Evolutionary conservation across 2,329 filamentous ascomycete species (phyloP).

Genomic region (Alternaria brassicae): DNA sequence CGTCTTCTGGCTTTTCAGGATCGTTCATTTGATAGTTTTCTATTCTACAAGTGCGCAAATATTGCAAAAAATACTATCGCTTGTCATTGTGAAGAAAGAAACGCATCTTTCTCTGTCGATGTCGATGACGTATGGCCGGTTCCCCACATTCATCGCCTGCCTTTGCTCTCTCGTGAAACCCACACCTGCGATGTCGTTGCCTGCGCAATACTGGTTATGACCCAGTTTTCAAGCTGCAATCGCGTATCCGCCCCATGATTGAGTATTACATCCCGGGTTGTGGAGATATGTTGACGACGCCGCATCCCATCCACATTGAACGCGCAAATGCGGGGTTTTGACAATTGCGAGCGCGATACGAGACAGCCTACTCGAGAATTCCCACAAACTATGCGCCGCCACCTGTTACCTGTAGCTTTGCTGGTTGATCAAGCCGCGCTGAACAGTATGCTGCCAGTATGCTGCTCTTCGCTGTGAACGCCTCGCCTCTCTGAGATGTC

Average conservation of each 20-base stretch:
- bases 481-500: not conserved
- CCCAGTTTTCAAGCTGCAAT: no score
- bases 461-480: not conserved
- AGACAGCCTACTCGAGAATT: not conserved
- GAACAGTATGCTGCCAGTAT: not conserved
- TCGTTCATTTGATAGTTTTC: fast-evolving
- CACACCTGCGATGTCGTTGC: not conserved
- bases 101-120: not conserved
- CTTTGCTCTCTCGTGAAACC: no score
- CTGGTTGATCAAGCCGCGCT: no score
- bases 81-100: fast-evolving
- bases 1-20: not conserved
- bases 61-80: not conserved
- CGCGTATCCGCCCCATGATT: not conserved
- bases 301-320: not conserved
- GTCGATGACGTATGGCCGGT: not conserved
- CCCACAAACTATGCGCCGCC: no score
- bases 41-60: not conserved
- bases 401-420: no score
- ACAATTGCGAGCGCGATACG: not conserved
- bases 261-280: not conserved
- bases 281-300: not conserved
- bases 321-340: not conserved
- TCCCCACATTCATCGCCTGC: not conserved
- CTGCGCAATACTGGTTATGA: no score